Evolutionary conservation across 140 eudicot genomes (phyloP), one percentile per base, ranked within the genome.

Genomic region (Stevia rebaudiana): DNA sequence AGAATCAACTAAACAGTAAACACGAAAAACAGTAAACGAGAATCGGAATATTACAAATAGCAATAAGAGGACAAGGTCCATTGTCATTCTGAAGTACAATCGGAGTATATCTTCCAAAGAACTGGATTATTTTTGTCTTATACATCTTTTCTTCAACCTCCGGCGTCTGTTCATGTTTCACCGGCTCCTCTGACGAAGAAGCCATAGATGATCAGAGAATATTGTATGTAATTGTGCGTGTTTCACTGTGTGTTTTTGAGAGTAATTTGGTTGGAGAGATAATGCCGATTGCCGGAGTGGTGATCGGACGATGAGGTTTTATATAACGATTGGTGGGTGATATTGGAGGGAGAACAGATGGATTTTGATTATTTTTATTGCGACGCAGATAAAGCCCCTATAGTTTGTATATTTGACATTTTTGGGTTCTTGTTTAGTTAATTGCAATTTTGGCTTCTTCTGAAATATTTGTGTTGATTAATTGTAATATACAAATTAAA

Each of bases 31-130:
- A 62, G 46, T 54, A 22, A 51, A 11, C 12, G 37, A 53, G 67
- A 4, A 40, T 10, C 0, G 54, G 68, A 69, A 11, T 4, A 36
- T 76, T 84, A 91, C 98, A 91, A 63, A 91, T 80, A 24, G 96
- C 95, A 60, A 92, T 78, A 73, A 91, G 95, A 64, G 98, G 98
- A 68, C 98, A 92, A 11, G 96, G 96, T 42, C 96, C 98, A 69
- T 88, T 88, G 59, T 79, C 87, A 73, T 85, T 88, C 52, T 92
- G 96, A 63, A 92, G 94, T 68, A 92, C 55, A 70, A 92, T 83
- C 8, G 92, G 92, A 3, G 86, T 77, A 11, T 74, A 56, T 22
- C 84, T 80, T 4, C 89, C 92, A 0, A 79, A 63, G 73, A 87
- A 92, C 56, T 88, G 89, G 1, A 92, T 85, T 1, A 59, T 37